Evolutionary conservation across 2,329 filamentous ascomycete species (phyloP), one percentile per base, ranked within the genome.

Genomic region (Trichoderma sp.): DNA sequence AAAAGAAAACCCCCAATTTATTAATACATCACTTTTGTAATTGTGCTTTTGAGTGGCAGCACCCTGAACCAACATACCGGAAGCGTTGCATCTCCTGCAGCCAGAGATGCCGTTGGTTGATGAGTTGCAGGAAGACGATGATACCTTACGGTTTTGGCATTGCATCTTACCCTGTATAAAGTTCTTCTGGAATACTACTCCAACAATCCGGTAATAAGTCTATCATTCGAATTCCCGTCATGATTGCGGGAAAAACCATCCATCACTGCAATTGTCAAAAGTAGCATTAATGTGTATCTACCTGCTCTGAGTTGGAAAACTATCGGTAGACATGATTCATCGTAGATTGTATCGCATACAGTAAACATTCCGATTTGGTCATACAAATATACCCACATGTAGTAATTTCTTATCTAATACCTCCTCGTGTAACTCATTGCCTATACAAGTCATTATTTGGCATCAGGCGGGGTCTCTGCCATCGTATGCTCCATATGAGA

Each of bases 91-190:
- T 53, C 62, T 65, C 15, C 30, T 53, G 62, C 62, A 32, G 18
- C 9, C 62, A 39, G 62, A 65, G 6, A 43, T 43, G 39, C 47
- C 51, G 62, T 9, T 28, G 28, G 28, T n/a, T 21, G 47, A 65
- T 65, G 62, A 39, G 47, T 53, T 65, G 62, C 62, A 65, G 62
- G 18, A 63, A 47, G 34, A 14, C 21, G 32, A 53, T 65, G 62
- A 53, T 8, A 65, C 62, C 62, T 65, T 53, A 53, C 62, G 9
- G 11, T 53, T 65, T 18, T 14, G 39, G 62, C 5, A 34, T 18
- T 53, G 47, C n/a, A 14, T 14, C 47, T 24, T 65, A 65, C 62
- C 62, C 26, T 51, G 15, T 34, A 53, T 53, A 32, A 34, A 32
- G 6, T 24, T 47, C 15, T 60, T 60, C 56, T 11, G 24, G 26